Evolutionary conservation across 2,329 filamentous ascomycete species (phyloP), one percentile per base, ranked within the genome.

Genomic region (Neophaeococcomyces mojaviensis): DNA sequence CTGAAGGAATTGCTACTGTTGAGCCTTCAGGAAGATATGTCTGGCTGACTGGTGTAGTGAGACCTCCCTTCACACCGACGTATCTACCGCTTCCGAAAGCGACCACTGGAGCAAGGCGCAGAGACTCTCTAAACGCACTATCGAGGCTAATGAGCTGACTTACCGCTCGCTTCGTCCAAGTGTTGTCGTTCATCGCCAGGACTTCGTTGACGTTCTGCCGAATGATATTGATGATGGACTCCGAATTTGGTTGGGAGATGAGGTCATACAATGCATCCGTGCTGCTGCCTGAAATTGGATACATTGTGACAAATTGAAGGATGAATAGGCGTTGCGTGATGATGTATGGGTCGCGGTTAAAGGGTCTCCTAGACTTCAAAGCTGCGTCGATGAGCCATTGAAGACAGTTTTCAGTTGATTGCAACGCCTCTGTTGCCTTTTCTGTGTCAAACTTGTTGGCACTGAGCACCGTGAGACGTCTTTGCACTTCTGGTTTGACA

Each of bases 11-110:
- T 39, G 67, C 65, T 22, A 78, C 52, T 4, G 64, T 61, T 15
- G 65, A 61, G 13, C 71, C 72, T 19, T 63, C 62, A 0, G 73
- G 72, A 19, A 68, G 65, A 30, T 67, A 63, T 55, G 71, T 39
- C 12, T 39, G 65, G 12, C 73, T 73, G 34, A 72, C 65, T 2
- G 60, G 56, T 1, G 59, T 49, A 1, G 43, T 55, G 18, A 57
- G 19, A 20, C 61, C 61, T 5, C 56, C 49, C 1, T 53, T 53
- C 18, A 48, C 46, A 16, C 60, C 48, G 39, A 63, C 60, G 12
- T 58, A 46, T 4, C 58, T 48, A 16, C 49, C 19, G 4, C 56
- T 41, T 46, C 49, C 62, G 33, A 63, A 52, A 26, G 65, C 61
- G 39, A 66, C 57, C 50, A 71, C 64, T 8, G 58, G 61, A 54